Evolutionary conservation across 352 stramenopile genomes (phyloP).

Genomic region (Phytophthora ohioensis): DNA sequence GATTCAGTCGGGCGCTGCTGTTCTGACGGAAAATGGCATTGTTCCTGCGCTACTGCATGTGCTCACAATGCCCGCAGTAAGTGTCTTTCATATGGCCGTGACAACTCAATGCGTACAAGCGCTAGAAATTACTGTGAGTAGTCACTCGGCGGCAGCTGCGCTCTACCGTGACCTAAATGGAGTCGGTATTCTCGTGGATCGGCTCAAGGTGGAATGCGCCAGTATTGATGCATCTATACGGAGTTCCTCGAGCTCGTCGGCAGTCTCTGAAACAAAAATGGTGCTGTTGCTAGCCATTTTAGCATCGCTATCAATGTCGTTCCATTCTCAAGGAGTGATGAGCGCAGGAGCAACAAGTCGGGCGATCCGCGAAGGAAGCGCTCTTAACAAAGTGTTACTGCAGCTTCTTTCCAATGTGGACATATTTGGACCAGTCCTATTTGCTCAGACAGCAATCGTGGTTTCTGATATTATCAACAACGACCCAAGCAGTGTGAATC

Average conservation of each 20-base stretch:
- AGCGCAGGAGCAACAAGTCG: slow-evolving; percentile 85
- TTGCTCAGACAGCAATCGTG: slow-evolving; percentile 92
- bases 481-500: slow-evolving; percentile 95
- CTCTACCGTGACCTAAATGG: slow-evolving; percentile 89
- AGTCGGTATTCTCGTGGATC: slow-evolving; percentile 85
- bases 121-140: slow-evolving; percentile 85
- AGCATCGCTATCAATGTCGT: slow-evolving; percentile 83
- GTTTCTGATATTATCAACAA: slow-evolving; percentile 98
- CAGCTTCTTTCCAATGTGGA: slow-evolving; percentile 92
- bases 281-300: slow-evolving; percentile 78
- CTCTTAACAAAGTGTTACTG: slow-evolving; percentile 89
- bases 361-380: slow-evolving; percentile 88
- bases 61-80: slow-evolving; percentile 66
- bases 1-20: slow-evolving; percentile 76
- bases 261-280: slow-evolving; percentile 60
- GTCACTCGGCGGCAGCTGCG: slow-evolving; percentile 66
- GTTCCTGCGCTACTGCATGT: slow-evolving; percentile 83
- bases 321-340: slow-evolving; percentile 91
- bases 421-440: slow-evolving; percentile 93
- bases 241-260: slow-evolving; percentile 13
- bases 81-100: slow-evolving; percentile 69
- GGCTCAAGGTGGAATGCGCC: slow-evolving; percentile 65
- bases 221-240: slow-evolving; percentile 36
- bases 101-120: slow-evolving; percentile 86
- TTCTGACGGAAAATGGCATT: slow-evolving; percentile 88